Conservation (phyloP, 1,284 basidiomycete species). For the Ceratobasidium theobromae region DNA sequence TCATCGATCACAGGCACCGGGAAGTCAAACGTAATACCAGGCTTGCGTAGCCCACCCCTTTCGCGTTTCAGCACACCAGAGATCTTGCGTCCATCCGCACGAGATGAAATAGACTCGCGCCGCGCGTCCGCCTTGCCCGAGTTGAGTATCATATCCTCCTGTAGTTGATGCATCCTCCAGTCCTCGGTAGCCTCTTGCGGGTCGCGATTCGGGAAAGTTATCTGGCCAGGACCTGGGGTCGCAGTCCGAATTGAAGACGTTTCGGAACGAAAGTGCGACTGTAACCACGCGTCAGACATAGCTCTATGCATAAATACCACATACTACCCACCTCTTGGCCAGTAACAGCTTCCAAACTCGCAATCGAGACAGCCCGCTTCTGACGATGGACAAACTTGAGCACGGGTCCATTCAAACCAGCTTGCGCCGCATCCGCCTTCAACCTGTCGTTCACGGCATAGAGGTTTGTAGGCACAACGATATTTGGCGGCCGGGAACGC, state of each 20-base stretch:
- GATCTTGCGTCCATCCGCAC: not conserved
- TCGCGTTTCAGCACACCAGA: slow-evolving; percentile 8
- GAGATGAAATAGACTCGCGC: not conserved
- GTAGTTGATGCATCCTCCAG: slow-evolving; percentile 7
- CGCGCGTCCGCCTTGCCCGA: not conserved
- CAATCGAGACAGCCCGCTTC: slow-evolving; percentile 26
- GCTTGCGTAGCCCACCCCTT: slow-evolving; percentile 14
- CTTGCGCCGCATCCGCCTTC: not conserved
- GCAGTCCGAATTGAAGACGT: slow-evolving; percentile 26
- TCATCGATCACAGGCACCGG: slow-evolving; percentile 17
- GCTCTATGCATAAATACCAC: not conserved
- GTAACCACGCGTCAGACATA: not conserved
- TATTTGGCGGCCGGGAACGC: not conserved
- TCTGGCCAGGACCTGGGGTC: slow-evolving; percentile 19
- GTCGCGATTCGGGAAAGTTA: slow-evolving; percentile 13
- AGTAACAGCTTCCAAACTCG: slow-evolving; percentile 26
- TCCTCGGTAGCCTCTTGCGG: slow-evolving; percentile 8
- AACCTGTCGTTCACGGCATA: not conserved
- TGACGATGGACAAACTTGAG: slow-evolving; percentile 28
- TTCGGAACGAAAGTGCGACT: slow-evolving; percentile 25
- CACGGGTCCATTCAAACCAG: not conserved
- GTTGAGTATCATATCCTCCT: not conserved
- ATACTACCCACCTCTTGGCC: slow-evolving; percentile 13
- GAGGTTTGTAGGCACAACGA: not conserved
- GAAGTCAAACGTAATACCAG: slow-evolving; percentile 30